Evolutionary conservation across 2,329 filamentous ascomycete species (phyloP).

Genomic region (Nothopassalora personata): DNA sequence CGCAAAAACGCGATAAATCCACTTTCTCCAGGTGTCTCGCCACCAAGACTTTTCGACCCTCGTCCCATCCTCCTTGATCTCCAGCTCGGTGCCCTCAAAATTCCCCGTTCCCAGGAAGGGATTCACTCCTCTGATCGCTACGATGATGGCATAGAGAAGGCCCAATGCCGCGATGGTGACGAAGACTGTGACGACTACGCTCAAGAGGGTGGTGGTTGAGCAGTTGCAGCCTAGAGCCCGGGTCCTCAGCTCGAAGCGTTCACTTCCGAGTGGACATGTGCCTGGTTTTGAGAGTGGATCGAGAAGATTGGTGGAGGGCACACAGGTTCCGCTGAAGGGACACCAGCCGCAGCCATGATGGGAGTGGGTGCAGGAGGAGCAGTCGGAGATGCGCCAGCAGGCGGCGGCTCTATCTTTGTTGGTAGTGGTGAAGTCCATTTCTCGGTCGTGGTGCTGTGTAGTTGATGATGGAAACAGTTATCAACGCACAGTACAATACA

Average conservation of each 20-base stretch:
- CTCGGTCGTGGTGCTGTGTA: not conserved
- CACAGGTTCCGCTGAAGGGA: constrained; percentile 38
- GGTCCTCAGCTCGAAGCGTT: constrained; percentile 44
- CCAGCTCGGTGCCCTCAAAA: constrained; percentile 28
- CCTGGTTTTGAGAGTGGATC: constrained; percentile 35
- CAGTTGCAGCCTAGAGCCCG: constrained; percentile 42
- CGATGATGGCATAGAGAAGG: constrained; percentile 31
- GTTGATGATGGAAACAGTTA: too few species aligned
- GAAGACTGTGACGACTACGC: constrained; percentile 40
- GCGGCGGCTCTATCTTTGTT: constrained; percentile 10
- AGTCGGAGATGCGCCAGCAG: constrained; percentile 33
- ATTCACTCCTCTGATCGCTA: constrained; percentile 18
- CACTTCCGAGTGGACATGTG: constrained; percentile 35
- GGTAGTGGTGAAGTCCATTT: not conserved
- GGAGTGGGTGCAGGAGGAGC: constrained; percentile 27
- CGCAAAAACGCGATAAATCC: constrained; percentile 7
- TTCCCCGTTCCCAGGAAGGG: constrained; percentile 26
- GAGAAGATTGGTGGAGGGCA: constrained; percentile 39
- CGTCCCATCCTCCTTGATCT: constrained; percentile 27
- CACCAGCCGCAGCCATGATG: constrained; percentile 41
- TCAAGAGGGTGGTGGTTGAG: constrained; percentile 43
- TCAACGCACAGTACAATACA: too few species aligned
- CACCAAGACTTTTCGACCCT: constrained; percentile 22
- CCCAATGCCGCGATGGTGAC: constrained; percentile 37
- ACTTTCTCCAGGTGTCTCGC: constrained; percentile 13